Evolutionary conservation across 257 asterid genomes (phyloP), one percentile per base, ranked within the genome.

Genomic region (Capsicum rhomboideum): DNA sequence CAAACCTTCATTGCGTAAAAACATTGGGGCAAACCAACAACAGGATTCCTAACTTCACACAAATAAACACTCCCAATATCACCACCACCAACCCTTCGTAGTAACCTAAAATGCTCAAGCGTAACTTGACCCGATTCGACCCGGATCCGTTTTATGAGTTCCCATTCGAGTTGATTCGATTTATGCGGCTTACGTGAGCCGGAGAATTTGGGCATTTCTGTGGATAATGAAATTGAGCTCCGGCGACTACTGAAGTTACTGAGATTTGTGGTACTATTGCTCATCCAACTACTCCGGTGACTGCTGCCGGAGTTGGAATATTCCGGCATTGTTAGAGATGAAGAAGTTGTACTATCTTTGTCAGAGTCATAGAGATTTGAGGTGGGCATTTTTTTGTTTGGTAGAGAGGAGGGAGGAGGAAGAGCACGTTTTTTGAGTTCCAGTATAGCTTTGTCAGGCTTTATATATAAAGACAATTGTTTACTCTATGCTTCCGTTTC

Each of bases 1-100:
- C n/a, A n/a, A n/a, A n/a, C 54, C 75, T 90, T 90, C 91, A 90
- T 85, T 2, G 92, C 90, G n/a, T 90, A 90, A 14, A 86, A 90
- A 23, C 92, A 86, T 34, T 79, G 91, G 20, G 85, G 86, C 21
- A 84, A 67, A 28, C 89, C 90, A 23, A 82, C 81, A 20, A 87
- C 84, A 2, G 88, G 87, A 42, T 83, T 89, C n/a, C 90, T 46
- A 34, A 89, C 85, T 87, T 88, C 87, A 42, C 92, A 89, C 4
- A 89, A 86, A 14, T 89, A 89, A 2, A 89, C 92, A 34, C 86
- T 86, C 8, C 92, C 92, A 2, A 89, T 86, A 7, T 90, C 92
- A 3, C 92, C 92, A 50, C 91, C 85, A 0, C 92, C 92, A 0
- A 90, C 85, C 2, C 90, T 87, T 68, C 91, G 90, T 21, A 90